phyloP scores from a whole-genome alignment of 768 basidiomycete genomes.

The Tylopilus felleus region DNA sequence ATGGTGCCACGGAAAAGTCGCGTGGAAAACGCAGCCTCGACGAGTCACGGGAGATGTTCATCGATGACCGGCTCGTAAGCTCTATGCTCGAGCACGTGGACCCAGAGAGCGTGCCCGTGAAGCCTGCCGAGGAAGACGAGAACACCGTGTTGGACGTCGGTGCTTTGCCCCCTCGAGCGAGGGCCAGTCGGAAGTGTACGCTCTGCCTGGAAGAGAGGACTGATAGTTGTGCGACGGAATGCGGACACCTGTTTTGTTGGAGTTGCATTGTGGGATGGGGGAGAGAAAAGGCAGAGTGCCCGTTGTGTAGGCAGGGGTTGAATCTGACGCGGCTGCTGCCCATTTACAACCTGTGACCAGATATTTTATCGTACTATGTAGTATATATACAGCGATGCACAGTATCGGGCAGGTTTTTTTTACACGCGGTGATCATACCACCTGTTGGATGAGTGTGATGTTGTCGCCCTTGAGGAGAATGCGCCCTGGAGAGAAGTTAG shows the following conservation, averaged over 20 bases:
- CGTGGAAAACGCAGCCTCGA: constrained; percentile 35
- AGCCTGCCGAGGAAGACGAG: constrained; percentile 67
- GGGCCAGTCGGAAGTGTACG: constrained; percentile 70
- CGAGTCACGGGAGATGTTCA: constrained; percentile 37
- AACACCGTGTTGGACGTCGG: constrained; percentile 62
- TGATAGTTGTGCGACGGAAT: constrained; percentile 79
- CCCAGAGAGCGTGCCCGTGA: constrained; percentile 50
- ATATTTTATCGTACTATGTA: constrained; percentile 9
- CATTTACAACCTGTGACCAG: constrained; percentile 75
- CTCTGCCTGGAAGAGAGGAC: constrained; percentile 84
- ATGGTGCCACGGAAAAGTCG: constrained; percentile 23
- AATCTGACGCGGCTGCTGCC: constrained; percentile 68
- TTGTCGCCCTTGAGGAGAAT: constrained; percentile 97
- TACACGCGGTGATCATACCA: constrained; percentile 28
- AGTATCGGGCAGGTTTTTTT: constrained; percentile 9
- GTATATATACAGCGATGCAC: constrained; percentile 19
- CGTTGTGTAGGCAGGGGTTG: constrained; percentile 77
- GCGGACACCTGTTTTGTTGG: constrained; percentile 91
- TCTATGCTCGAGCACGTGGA: constrained; percentile 48
- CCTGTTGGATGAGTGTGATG: constrained; percentile 93
- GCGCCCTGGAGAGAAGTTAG: constrained; percentile 55
- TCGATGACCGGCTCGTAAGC: constrained; percentile 64
- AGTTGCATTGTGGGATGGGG: constrained; percentile 87
- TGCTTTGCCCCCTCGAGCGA: constrained; percentile 47
- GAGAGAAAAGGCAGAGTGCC: constrained; percentile 87